phyloP scores from a whole-genome alignment of 2,329 filamentous ascomycete genomes.

The Diatrype stigma region DNA sequence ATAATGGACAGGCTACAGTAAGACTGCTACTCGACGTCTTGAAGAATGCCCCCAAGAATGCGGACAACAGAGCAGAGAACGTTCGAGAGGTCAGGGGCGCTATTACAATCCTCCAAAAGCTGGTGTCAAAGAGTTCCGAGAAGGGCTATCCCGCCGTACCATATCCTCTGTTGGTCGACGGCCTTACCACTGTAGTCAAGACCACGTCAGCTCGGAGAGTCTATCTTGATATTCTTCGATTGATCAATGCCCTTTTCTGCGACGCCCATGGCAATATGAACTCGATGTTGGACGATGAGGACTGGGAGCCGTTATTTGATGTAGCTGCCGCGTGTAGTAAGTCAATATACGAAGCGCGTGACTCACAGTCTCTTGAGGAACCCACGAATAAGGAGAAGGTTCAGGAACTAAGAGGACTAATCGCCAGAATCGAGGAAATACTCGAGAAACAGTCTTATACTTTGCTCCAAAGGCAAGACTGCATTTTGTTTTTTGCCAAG shows the following conservation, averaged over 20 bases:
- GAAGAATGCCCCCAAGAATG: conserved; percentile 41
- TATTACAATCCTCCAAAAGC: conserved; percentile 58
- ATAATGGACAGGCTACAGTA: conserved; percentile 67
- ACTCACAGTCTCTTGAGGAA: conserved; percentile 12
- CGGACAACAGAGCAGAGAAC: conserved; percentile 46
- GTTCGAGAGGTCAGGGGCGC: conserved; percentile 58
- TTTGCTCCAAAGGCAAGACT: conserved; percentile 57
- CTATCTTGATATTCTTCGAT: conserved; percentile 42
- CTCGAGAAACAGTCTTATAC: conserved; percentile 43
- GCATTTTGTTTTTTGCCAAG: conserved; percentile 62
- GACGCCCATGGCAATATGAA: conserved; percentile 50
- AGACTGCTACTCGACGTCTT: conserved; percentile 61
- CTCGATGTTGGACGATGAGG: conserved; percentile 57
- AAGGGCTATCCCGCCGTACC: conserved; percentile 58
- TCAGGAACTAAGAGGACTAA: conserved; percentile 40
- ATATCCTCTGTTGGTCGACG: conserved; percentile 55
- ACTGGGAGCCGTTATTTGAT: conserved; percentile 59
- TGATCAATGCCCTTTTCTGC: conserved; percentile 54
- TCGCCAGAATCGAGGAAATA: conserved; percentile 47
- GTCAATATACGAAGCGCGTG: background rate
- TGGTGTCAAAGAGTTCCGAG: conserved; percentile 55
- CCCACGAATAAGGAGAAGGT: conserved; percentile 12
- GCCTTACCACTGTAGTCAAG: conserved; percentile 47
- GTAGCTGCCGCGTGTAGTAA: conserved; percentile 54
- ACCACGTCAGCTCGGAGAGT: conserved; percentile 42